Percentiles rank a stretch among this genome's conserved stretches.
Conservation (phyloP, 768 basidiomycete species). For the Neoboletus brunneissimus region DNA sequence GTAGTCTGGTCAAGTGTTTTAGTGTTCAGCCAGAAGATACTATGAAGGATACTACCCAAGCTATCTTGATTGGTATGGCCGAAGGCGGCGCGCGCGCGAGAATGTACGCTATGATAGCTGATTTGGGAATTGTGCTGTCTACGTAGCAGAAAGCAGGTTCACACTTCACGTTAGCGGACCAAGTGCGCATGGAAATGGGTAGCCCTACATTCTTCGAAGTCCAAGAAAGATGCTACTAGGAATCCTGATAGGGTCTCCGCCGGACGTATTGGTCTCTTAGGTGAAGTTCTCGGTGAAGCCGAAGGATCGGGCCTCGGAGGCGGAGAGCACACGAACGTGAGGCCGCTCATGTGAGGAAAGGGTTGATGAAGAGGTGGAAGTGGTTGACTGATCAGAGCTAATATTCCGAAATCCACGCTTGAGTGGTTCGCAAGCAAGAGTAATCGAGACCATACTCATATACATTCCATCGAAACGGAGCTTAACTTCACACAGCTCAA, state of each 20-base stretch:
- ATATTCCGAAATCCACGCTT: constrained; percentile 1
- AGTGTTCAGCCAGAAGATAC: background rate
- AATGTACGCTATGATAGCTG: constrained; percentile 32
- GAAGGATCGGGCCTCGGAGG: constrained; percentile 27
- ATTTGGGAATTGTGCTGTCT: constrained; percentile 39
- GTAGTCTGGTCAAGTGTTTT: constrained; percentile 13
- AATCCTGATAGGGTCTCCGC: constrained; percentile 39
- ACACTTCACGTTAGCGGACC: background rate
- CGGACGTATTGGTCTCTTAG: constrained; percentile 19
- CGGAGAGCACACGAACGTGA: constrained; percentile 47
- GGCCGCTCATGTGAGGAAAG: constrained; percentile 37
- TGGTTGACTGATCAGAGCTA: constrained; percentile 45
- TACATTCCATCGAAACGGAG: constrained; percentile 44
- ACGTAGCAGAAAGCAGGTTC: constrained; percentile 39
- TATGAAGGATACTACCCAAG: constrained; percentile 40
- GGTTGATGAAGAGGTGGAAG: constrained; percentile 44
- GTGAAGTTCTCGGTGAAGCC: constrained; percentile 25
- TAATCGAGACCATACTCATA: constrained; percentile 39
- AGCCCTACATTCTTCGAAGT: constrained; percentile 59
- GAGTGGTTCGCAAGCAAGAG: background rate
- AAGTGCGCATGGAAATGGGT: background rate
- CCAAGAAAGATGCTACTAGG: constrained; percentile 52
- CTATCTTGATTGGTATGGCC: constrained; percentile 15
- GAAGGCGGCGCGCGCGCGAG: constrained; percentile 34
- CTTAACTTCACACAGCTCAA: constrained; percentile 61